These are phyloP conservation scores for Trichoderma sp. DNA, from an alignment of 2,329 filamentous ascomycete genomes.

Conservation along the genomic window DNA sequence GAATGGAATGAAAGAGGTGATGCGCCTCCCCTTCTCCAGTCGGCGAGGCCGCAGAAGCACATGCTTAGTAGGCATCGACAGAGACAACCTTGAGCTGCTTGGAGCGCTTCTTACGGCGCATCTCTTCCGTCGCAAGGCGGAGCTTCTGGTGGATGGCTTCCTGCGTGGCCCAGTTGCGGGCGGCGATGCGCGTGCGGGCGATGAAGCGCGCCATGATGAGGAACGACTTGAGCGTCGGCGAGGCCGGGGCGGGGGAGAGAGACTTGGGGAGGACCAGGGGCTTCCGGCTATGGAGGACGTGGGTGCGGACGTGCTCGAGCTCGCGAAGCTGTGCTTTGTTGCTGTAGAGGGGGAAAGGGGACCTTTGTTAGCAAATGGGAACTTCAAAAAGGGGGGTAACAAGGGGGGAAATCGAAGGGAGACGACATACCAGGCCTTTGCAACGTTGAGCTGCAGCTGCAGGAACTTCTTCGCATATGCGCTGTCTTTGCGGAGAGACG, in stretches of 20 bases:
- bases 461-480: slow-evolving; percentile 88
- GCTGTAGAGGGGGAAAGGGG: slow-evolving; percentile 52
- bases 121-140: slow-evolving; percentile 52
- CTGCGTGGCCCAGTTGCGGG: slow-evolving; percentile 54
- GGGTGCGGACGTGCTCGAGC: slow-evolving; percentile 72
- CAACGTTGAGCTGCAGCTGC: slow-evolving; percentile 75
- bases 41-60: neutral
- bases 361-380: neutral
- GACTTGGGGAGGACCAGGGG: slow-evolving; percentile 39
- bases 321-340: slow-evolving; percentile 90
- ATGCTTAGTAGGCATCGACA: slow-evolving; percentile 35
- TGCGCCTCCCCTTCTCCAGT: neutral
- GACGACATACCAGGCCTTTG: slow-evolving; percentile 80
- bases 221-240: slow-evolving; percentile 48
- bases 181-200: slow-evolving; percentile 53
- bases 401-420: neutral
- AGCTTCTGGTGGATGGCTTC: slow-evolving; percentile 54
- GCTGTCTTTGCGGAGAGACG: slow-evolving; percentile 75
- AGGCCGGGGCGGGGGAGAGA: slow-evolving; percentile 26
- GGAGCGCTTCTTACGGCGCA: slow-evolving; percentile 49
- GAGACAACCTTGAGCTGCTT: slow-evolving; percentile 46
- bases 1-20: neutral
- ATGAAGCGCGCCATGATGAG: slow-evolving; percentile 55
- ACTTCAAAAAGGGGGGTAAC: neutral
- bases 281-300: slow-evolving; percentile 46